These are phyloP conservation scores for Heliamphora pulchella DNA, from an alignment of 179 eudicot species.

Conservation along the genomic window DNA sequence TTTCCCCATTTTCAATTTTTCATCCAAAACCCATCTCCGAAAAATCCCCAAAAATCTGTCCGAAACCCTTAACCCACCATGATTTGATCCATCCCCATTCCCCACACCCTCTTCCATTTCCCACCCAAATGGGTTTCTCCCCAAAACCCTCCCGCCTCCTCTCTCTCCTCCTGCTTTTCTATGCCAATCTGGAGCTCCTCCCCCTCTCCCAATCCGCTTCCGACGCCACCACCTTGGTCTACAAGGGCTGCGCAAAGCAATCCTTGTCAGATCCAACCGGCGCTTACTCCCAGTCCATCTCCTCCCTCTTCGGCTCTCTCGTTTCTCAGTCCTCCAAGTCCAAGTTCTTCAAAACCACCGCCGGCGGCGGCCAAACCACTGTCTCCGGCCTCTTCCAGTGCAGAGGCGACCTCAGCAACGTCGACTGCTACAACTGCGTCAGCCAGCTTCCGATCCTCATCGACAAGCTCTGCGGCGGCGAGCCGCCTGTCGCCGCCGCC, in stretches of 20 bases:
- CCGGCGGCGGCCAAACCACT: conserved; percentile 48
- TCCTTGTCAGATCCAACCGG: conserved; percentile 78
- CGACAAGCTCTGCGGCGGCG: conserved; percentile 59
- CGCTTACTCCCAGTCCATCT: conserved; percentile 52
- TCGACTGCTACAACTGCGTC: conserved; percentile 67
- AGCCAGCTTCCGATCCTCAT: conserved; percentile 54
- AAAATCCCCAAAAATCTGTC: conserved; percentile 16
- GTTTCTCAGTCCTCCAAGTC: conserved; percentile 70
- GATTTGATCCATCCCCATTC: conserved; percentile 20
- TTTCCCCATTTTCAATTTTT: conserved; percentile 12
- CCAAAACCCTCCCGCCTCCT: conserved; percentile 25
- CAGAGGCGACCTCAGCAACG: conserved; percentile 65
- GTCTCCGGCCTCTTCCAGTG: conserved; percentile 77
- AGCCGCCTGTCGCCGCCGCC: conserved; percentile 41
- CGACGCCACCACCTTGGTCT: conserved; percentile 50
- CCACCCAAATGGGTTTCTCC: conserved; percentile 30
- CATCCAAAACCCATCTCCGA: conserved; percentile 16
- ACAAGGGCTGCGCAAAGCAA: conserved; percentile 88
- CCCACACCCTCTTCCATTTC: background rate
- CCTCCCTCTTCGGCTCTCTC: conserved; percentile 54
- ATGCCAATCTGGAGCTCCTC: conserved; percentile 14
- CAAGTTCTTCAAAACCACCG: conserved; percentile 54
- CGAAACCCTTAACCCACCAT: conserved; percentile 11
- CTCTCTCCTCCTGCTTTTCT: conserved; percentile 17
- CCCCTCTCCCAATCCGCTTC: conserved; percentile 33